Conservation (phyloP, 805 yeast genomes). For the Wickerhamiella azyma region DNA sequence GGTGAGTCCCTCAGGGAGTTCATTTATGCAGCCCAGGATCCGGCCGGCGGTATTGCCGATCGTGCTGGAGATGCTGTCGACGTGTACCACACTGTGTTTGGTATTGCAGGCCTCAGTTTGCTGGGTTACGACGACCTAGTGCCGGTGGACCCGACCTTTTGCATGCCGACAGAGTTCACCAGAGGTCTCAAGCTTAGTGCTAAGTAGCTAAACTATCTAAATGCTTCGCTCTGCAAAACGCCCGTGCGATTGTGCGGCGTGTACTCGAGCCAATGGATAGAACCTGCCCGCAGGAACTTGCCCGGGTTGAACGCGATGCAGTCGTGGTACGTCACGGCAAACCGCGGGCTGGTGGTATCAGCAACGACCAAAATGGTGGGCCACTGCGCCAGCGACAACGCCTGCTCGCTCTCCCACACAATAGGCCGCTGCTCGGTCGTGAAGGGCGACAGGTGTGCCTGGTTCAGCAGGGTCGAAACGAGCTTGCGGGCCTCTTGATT, state of each 20-base stretch:
- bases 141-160: constrained; percentile 73
- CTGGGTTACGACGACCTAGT: constrained; percentile 47
- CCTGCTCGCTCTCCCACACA: constrained; percentile 54
- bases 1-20: constrained; percentile 45
- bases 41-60: constrained; percentile 84
- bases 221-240: background rate
- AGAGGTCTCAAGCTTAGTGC: background rate
- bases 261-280: constrained; percentile 62
- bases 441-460: constrained; percentile 80
- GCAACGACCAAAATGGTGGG: constrained; percentile 52
- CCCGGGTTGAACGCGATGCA: constrained; percentile 71
- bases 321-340: constrained; percentile 68
- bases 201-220: background rate
- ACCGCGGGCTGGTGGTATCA: constrained; percentile 58
- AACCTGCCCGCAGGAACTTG: constrained; percentile 31
- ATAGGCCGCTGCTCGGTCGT: constrained; percentile 45
- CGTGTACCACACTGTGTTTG: constrained; percentile 85
- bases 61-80: constrained; percentile 84
- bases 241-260: constrained; percentile 21
- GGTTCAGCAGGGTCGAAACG: constrained; percentile 72
- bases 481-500: constrained; percentile 30
- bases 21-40: constrained; percentile 67
- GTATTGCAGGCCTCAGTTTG: constrained; percentile 74
- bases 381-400: constrained; percentile 59
- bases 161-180: constrained; percentile 42